Conservation (phyloP, 202 grass and related monocot genomes). For the Digitaria exilis region DNA sequence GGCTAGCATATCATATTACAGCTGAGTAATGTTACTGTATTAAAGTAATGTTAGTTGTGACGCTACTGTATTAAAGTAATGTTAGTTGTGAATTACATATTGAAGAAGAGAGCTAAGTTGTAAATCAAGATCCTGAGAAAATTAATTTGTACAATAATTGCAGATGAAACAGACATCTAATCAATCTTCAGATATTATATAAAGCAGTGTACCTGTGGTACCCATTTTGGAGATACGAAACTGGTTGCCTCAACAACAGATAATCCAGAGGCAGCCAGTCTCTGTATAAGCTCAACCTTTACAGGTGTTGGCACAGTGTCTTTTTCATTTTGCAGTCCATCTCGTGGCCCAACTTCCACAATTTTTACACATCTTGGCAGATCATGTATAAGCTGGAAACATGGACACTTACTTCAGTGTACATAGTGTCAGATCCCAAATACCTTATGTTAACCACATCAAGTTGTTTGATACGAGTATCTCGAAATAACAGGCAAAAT, state of each 20-base stretch:
- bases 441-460: neutral
- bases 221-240: constrained; percentile 98
- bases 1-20: too few species aligned
- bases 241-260: constrained; percentile 84
- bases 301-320: constrained; percentile 60
- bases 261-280: constrained; percentile 68
- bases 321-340: constrained; percentile 95
- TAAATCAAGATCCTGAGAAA: neutral
- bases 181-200: neutral
- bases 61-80: too few species aligned
- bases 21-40: too few species aligned
- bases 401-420: neutral
- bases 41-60: too few species aligned
- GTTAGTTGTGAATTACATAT: too few species aligned
- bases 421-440: neutral
- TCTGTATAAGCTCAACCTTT: constrained; percentile 83
- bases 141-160: neutral
- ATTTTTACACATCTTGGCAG: constrained; percentile 77
- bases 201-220: constrained; percentile 67
- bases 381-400: constrained; percentile 55
- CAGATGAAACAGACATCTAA: neutral
- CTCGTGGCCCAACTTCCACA: constrained; percentile 92
- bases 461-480: neutral
- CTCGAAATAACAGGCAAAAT: constrained; percentile 6
- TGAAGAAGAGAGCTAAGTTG: neutral